Conservation (phyloP, 371 early-diverging fungal species). For the Apophysomyces variabilis region DNA sequence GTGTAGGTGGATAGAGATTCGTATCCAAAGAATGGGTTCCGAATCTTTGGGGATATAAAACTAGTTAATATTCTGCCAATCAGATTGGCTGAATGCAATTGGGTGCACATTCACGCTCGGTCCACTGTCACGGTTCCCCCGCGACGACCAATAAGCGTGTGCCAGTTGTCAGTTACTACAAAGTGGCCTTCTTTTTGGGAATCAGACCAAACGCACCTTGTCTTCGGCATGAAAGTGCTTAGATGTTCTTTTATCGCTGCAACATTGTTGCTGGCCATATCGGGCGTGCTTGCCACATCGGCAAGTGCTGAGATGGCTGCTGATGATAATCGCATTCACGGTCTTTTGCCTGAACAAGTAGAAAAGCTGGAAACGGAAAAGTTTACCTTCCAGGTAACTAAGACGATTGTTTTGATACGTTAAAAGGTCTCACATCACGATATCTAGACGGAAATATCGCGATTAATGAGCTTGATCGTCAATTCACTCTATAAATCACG, state of each 20-base stretch:
- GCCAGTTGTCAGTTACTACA: no score
- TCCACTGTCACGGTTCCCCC: no score
- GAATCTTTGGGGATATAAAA: no score
- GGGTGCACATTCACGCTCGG: no score
- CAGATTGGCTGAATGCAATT: no score
- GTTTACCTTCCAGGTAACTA: slow-evolving; percentile 42
- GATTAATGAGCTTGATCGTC: slow-evolving; percentile 92
- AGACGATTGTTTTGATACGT: neutral
- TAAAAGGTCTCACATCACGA: neutral
- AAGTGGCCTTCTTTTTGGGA: no score
- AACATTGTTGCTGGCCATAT: slow-evolving; percentile 8
- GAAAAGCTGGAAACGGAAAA: slow-evolving; percentile 42
- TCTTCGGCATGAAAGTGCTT: slow-evolving; percentile 12
- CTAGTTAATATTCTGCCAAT: no score
- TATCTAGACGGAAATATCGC: slow-evolving; percentile 74
- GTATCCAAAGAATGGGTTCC: no score
- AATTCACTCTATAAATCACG: slow-evolving; percentile 84
- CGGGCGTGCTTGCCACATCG: neutral
- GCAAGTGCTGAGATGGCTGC: slow-evolving; percentile 17
- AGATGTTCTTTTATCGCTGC: neutral
- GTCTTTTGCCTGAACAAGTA: slow-evolving; percentile 34
- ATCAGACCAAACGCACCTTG: no score
- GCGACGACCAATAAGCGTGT: no score
- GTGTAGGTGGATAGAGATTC: no score
- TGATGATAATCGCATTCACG: slow-evolving; percentile 24